Conservation (phyloP, 1,139 yeast species). For the Taphrina betulina region DNA sequence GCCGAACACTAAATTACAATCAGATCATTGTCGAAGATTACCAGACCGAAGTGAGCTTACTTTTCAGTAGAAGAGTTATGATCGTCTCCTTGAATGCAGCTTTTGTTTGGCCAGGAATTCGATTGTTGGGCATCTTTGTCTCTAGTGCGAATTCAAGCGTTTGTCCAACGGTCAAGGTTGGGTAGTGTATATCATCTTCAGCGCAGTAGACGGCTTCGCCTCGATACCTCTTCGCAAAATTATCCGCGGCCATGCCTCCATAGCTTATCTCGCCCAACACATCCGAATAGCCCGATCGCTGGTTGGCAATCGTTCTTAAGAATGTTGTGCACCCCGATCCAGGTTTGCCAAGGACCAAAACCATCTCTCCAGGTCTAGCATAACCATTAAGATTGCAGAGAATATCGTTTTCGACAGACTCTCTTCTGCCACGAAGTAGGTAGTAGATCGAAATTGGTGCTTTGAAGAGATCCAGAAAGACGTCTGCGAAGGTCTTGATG, state of each 20-base stretch:
- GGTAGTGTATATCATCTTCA: conserved; percentile 51
- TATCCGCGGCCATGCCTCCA: conserved; percentile 53
- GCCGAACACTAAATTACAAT: conserved; percentile 68
- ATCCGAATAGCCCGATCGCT: conserved; percentile 52
- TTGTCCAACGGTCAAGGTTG: conserved; percentile 69
- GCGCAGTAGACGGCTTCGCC: conserved; percentile 74
- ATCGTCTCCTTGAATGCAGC: too few species aligned
- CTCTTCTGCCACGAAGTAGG: conserved; percentile 57
- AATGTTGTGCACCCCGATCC: conserved; percentile 60
- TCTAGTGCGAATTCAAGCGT: conserved; percentile 65
- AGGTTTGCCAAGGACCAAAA: conserved; percentile 61
- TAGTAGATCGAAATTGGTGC: conserved; percentile 39
- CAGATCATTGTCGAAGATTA: too few species aligned
- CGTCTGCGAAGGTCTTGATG: conserved; percentile 67
- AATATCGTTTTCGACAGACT: too few species aligned
- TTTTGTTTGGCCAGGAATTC: background rate
- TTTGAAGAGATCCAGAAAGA: conserved; percentile 38
- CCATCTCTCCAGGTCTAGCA: conserved; percentile 55
- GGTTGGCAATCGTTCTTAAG: conserved; percentile 57
- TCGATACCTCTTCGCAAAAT: conserved; percentile 52
- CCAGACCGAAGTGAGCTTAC: too few species aligned
- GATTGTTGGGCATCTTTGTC: conserved; percentile 40
- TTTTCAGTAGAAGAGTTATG: too few species aligned
- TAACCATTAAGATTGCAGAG: conserved; percentile 49
- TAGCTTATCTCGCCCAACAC: conserved; percentile 48